A percentile compares a stretch with the other conserved stretches of the same genome.
Evolutionary conservation across 495 filamentous ascomycete species (phyloP).

Genomic region (Parathielavia hyrcaniae): DNA sequence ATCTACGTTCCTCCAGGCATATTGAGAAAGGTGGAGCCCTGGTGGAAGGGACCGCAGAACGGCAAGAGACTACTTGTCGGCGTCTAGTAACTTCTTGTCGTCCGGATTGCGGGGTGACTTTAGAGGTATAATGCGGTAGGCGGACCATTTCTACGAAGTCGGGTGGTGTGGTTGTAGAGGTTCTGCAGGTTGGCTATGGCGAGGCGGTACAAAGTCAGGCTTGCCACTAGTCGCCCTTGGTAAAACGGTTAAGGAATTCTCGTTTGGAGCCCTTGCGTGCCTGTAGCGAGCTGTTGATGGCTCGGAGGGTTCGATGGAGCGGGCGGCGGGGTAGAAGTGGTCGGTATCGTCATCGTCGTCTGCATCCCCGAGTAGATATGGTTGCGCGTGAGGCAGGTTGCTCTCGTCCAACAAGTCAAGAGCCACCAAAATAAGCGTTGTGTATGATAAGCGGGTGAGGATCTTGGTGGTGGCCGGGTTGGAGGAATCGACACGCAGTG

Average conservation of each 20-base stretch:
- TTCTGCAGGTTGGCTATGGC: constrained; percentile 74
- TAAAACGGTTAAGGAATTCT: constrained; percentile 68
- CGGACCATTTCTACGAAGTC: constrained; percentile 65
- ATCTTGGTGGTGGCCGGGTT: constrained; percentile 57
- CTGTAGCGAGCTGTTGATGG: constrained; percentile 52
- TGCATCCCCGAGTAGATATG: constrained; percentile 41
- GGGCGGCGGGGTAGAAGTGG: constrained; percentile 56
- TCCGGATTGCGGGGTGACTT: constrained; percentile 33
- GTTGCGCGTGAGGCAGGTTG: constrained; percentile 50
- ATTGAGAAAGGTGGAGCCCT: constrained; percentile 62
- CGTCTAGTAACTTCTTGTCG: constrained; percentile 21
- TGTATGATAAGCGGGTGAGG: constrained; percentile 62
- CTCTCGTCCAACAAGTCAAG: constrained; percentile 66
- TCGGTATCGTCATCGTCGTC: constrained; percentile 38
- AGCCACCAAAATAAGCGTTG: constrained; percentile 61
- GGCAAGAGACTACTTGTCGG: constrained; percentile 40
- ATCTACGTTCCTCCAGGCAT: no score
- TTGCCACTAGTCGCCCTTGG: constrained; percentile 75
- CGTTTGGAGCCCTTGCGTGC: constrained; percentile 59
- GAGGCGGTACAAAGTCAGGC: constrained; percentile 68
- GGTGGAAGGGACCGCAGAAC: constrained; percentile 73
- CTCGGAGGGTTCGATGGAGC: constrained; percentile 54
- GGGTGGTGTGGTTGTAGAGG: constrained; percentile 75
- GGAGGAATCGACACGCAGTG: constrained; percentile 56
- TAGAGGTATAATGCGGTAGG: constrained; percentile 51